phyloP scores from a whole-genome alignment of 352 stramenopile genomes.

The Globisporangium viniferum region DNA sequence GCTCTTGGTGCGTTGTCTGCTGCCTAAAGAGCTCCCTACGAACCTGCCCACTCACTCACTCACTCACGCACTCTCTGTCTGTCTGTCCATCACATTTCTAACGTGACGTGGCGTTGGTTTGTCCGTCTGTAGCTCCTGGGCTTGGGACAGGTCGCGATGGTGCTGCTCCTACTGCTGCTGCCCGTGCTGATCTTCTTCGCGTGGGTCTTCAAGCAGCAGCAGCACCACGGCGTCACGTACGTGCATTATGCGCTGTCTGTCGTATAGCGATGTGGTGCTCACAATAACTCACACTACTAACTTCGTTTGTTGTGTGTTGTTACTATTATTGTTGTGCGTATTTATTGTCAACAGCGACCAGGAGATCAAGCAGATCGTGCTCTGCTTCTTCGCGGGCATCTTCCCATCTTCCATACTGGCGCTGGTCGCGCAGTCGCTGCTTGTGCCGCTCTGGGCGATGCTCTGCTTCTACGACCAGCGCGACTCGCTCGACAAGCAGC shows the following conservation, averaged over 20 bases:
- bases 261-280: too few relatives aligned
- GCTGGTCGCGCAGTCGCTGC: conserved; percentile 30
- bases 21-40: too few relatives aligned
- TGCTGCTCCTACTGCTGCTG: conserved; percentile 29
- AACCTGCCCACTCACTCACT: not conserved
- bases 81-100: not conserved
- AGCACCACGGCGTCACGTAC: conserved; percentile 53
- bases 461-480: conserved; percentile 65
- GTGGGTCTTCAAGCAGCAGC: conserved; percentile 38
- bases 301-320: not conserved
- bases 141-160: conserved; percentile 19
- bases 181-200: conserved; percentile 33
- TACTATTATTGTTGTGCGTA: not conserved
- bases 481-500: conserved; percentile 36
- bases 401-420: conserved; percentile 42
- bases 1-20: conserved; percentile 14
- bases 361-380: conserved; percentile 57
- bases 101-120: not conserved
- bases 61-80: not conserved
- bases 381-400: conserved; percentile 50
- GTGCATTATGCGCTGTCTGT: not conserved
- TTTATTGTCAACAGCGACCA: conserved; percentile 36
- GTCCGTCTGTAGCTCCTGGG: conserved; percentile 25
- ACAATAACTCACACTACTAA: not conserved
- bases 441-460: conserved; percentile 35